Base-by-base conservation (phyloP, 306 rosid genomes). In the Rosa lucieae region DNA sequence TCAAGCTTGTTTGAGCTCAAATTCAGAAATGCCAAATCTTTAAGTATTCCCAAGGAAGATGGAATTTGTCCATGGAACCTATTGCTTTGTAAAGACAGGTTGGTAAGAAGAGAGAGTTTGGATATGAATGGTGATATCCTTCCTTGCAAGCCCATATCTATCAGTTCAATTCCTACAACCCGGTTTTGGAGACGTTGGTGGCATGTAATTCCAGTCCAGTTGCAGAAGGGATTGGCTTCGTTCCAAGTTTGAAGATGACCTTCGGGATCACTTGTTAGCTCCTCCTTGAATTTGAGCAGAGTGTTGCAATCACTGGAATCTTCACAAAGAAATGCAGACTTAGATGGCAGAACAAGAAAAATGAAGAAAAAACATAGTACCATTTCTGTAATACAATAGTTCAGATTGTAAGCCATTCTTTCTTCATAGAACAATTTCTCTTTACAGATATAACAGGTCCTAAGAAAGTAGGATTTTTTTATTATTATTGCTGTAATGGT, bases 151-250 rank as follows among this genome's bases (percentile, higher is more conserved):
- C 8, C 26, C 81, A 62, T 71, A 73, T 82, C 73, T 51, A 29
- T 11, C 48, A 82, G 81, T 20, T 77, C 74, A 49, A 82, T 78
- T 52, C 68, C 78, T 8, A 42, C 69, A 20, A 82, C 78, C 46
- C 78, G 74, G 26, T 76, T 26, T 29, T 18, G 18, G 26, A 77
- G 49, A 10, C 29, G 46, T 10, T 21, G 13, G 40, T 82, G 81
- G 74, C 85, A 70, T 4, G 85, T 42, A 8, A 82, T 42, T 46
- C 85, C 85, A 46, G 85, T 82, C 85, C 85, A 82, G 81, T 82
- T 82, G 81, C 81, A 82, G 51, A 82, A 71, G 53, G 81, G 85
- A 77, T 77, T 82, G 43, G 42, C 77, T 49, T 18, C n/a, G n/a
- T 61, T 77, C 81, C 81, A 82, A 6, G 67, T 61, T 42, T 81